Conservation (phyloP, 1,284 basidiomycete genomes). For the Ceratobasidium sp. region DNA sequence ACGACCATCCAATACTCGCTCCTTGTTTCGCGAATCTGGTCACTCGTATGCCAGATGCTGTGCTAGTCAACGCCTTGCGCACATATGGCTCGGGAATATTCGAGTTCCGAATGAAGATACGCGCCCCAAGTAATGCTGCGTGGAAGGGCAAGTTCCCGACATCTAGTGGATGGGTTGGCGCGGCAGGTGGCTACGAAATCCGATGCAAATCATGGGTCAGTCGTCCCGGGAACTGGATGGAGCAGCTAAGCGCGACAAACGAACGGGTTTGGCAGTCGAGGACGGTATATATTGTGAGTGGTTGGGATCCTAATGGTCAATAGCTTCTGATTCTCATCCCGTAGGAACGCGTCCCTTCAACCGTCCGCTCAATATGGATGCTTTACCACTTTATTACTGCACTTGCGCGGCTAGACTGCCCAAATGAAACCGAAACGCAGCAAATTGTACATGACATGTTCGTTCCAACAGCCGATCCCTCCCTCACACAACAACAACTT, state of each 20-base stretch:
- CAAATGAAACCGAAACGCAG: slow-evolving; percentile 38
- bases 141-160: slow-evolving; percentile 47
- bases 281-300: slow-evolving; percentile 69
- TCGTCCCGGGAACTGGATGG: slow-evolving; percentile 40
- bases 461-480: slow-evolving; percentile 59
- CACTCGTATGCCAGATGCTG: slow-evolving; percentile 54
- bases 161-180: slow-evolving; percentile 47
- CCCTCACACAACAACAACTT: slow-evolving; percentile 45
- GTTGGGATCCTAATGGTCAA: background rate
- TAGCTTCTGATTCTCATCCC: background rate
- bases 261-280: slow-evolving; percentile 63
- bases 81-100: slow-evolving; percentile 53
- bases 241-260: slow-evolving; percentile 48
- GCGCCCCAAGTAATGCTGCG: slow-evolving; percentile 48
- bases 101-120: slow-evolving; percentile 67
- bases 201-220: slow-evolving; percentile 57
- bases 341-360: slow-evolving; percentile 72
- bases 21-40: slow-evolving; percentile 40
- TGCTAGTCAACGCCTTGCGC: slow-evolving; percentile 63
- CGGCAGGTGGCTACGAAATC: slow-evolving; percentile 63
- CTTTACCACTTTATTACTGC: slow-evolving; percentile 55
- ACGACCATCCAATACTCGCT: slow-evolving; percentile 52
- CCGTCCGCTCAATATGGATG: slow-evolving; percentile 56
- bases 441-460: slow-evolving; percentile 58
- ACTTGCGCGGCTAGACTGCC: slow-evolving; percentile 13